Percentiles rank a stretch among this genome's conserved stretches.
phyloP scores from a whole-genome alignment of 2,329 filamentous ascomycete species.

The Microcyclosporella mali region DNA sequence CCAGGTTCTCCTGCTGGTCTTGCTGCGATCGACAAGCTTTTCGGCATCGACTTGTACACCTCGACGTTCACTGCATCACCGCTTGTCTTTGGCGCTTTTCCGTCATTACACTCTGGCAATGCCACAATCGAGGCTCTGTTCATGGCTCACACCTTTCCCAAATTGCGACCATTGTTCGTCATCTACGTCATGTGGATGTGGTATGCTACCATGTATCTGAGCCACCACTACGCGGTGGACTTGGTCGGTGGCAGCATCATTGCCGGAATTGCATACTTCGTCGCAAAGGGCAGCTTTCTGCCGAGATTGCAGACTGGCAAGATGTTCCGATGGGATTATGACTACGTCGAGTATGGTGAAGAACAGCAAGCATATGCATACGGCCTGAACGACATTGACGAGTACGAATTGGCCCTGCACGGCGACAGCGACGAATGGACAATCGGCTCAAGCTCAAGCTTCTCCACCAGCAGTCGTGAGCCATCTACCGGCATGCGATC shows the following conservation, averaged over 20 bases:
- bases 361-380: constrained; percentile 45
- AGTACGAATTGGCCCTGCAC: constrained; percentile 46
- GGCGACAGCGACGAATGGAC: constrained; percentile 82
- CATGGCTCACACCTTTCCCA: constrained; percentile 87
- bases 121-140: constrained; percentile 86
- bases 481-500: constrained; percentile 45
- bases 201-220: constrained; percentile 98
- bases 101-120: constrained; percentile 83
- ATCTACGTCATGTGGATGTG: constrained; percentile 88
- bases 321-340: constrained; percentile 87
- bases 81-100: constrained; percentile 90
- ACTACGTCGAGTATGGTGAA: constrained; percentile 82
- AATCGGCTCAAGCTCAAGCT: constrained; percentile 71
- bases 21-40: constrained; percentile 79
- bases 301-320: constrained; percentile 80
- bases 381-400: constrained; percentile 49
- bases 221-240: constrained; percentile 94
- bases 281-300: constrained; percentile 71
- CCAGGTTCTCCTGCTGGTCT: constrained; percentile 82
- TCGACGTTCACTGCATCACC: constrained; percentile 86
- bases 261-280: constrained; percentile 65
- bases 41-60: constrained; percentile 88
- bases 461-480: constrained; percentile 60
- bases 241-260: constrained; percentile 73
- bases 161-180: constrained; percentile 70